These are phyloP conservation scores for Arctostaphylos glauca DNA, from an alignment of 148 eudicot species.

Conservation along the genomic window DNA sequence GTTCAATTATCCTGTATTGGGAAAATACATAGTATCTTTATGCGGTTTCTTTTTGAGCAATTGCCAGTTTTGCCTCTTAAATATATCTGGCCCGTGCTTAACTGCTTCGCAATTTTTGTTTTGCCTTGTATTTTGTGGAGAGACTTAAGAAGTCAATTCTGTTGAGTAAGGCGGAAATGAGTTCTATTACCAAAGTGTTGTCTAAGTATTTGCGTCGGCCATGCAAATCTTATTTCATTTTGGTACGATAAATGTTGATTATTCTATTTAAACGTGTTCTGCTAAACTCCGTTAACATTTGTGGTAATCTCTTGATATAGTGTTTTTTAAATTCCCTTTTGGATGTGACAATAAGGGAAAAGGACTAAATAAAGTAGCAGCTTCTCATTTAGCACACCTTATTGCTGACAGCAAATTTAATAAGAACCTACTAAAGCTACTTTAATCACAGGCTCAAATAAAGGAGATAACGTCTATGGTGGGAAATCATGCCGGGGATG, in stretches of 20 bases:
- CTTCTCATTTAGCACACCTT: not conserved
- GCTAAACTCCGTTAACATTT: not conserved
- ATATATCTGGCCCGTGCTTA: not conserved
- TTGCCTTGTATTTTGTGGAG: not conserved
- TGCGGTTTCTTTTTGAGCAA: not conserved
- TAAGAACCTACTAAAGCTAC: not conserved
- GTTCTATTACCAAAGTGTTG: not conserved
- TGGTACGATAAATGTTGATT: not conserved
- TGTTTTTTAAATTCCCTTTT: not conserved
- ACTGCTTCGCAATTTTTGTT: not conserved
- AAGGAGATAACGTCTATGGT: conserved; percentile 42
- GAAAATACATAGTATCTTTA: not conserved
- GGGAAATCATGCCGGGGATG: conserved; percentile 37
- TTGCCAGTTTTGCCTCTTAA: not conserved
- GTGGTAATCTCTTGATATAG: not conserved
- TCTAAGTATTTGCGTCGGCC: not conserved
- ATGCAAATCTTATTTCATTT: not conserved
- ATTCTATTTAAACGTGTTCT: not conserved
- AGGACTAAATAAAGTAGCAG: not conserved
- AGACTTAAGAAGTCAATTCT: not conserved
- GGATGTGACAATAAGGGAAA: not conserved
- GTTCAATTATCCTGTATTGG: not conserved
- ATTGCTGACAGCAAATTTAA: not conserved
- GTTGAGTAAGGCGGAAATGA: not conserved
- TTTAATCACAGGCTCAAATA: conserved; percentile 44